Evolutionary conservation across 306 rosid genomes (phyloP), one percentile per base, ranked within the genome.

Genomic region (Oemleria cerasiformis): DNA sequence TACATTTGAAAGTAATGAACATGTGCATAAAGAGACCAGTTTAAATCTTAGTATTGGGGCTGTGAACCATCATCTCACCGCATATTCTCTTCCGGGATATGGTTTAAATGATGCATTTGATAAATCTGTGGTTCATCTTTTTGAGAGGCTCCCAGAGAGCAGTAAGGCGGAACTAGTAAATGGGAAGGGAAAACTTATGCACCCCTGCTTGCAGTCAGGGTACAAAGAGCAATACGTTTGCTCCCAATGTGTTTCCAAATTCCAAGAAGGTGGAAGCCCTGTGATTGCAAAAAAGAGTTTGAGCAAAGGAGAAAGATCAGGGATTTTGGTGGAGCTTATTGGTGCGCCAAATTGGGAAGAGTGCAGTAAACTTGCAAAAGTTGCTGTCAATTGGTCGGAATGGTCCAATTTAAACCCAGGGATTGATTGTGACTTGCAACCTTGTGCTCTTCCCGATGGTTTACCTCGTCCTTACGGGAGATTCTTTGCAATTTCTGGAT

Each of bases 151-250:
- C 68, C 68, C 82, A 36, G 86, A 80, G 39, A 67, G 45, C 20
- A 64, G 54, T 4, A 74, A 79, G 60, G 81, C 77, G 11, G 90
- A 83, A 73, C 9, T 82, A 51, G 60, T 73, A 55, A 81, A 70
- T 42, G 77, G 72, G 54, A 84, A 79, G 39, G 41, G 83, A 74
- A 78, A 86, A 78, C 83, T 94, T 68, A 86, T 82, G 73, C 99
- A 94, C 76, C 99, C 99, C 71, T 94, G 99, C 82, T 82, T 94
- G 86, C 96, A 85, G 44, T 40, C 89, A n/a, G 96, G 99, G 53
- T 94, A 86, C 79, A 83, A 79, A 81, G 87, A 86, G 65, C 82
- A 69, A 43, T 94, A 94, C 49, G 39, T 51, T 20, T 91, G 99
- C 63, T 73, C 93, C 21, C 88, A 30, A 63, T 94, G 98, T 73